These are phyloP conservation scores for Daldinia sp. DNA, from an alignment of 2,329 filamentous ascomycete species.

Conservation along the genomic window DNA sequence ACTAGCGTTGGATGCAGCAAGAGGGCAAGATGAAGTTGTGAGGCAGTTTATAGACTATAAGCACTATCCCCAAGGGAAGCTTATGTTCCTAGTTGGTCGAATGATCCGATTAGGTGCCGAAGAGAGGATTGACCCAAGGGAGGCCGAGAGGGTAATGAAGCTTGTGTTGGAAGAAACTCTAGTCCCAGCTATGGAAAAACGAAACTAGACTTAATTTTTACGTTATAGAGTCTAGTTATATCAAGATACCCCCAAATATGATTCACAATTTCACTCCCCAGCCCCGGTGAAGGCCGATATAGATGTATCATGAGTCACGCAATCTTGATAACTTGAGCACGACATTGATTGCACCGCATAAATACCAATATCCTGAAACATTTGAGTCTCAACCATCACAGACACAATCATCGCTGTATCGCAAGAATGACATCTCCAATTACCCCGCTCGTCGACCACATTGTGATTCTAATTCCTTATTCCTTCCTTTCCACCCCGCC, in stretches of 20 bases:
- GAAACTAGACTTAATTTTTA: slow-evolving; percentile 2
- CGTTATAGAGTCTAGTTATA: not conserved
- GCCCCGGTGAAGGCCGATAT: slow-evolving; percentile 3
- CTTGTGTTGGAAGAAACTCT: slow-evolving; percentile 43
- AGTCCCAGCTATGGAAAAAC: slow-evolving; percentile 31
- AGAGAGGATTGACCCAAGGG: slow-evolving; percentile 62
- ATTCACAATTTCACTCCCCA: slow-evolving; percentile 1
- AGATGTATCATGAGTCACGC: slow-evolving; percentile 35
- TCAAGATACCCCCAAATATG: slow-evolving; percentile 14
- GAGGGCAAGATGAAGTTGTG: slow-evolving; percentile 57
- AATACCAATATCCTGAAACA: not conserved
- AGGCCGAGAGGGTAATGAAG: slow-evolving; percentile 58
- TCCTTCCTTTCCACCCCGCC: slow-evolving; percentile 57
- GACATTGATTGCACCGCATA: slow-evolving; percentile 18
- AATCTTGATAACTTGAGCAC: slow-evolving; percentile 29
- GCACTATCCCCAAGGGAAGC: slow-evolving; percentile 63
- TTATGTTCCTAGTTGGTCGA: slow-evolving; percentile 68
- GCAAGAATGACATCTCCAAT: slow-evolving; percentile 19
- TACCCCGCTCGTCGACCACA: slow-evolving; percentile 62
- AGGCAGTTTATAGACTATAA: slow-evolving; percentile 55
- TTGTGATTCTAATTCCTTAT: slow-evolving; percentile 69
- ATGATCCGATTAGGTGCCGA: slow-evolving; percentile 64
- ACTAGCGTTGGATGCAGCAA: slow-evolving; percentile 55
- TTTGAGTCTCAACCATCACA: not conserved
- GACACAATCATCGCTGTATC: not conserved